phyloP scores from a whole-genome alignment of 2,329 filamentous ascomycete genomes.

The Clonostachys solani region DNA sequence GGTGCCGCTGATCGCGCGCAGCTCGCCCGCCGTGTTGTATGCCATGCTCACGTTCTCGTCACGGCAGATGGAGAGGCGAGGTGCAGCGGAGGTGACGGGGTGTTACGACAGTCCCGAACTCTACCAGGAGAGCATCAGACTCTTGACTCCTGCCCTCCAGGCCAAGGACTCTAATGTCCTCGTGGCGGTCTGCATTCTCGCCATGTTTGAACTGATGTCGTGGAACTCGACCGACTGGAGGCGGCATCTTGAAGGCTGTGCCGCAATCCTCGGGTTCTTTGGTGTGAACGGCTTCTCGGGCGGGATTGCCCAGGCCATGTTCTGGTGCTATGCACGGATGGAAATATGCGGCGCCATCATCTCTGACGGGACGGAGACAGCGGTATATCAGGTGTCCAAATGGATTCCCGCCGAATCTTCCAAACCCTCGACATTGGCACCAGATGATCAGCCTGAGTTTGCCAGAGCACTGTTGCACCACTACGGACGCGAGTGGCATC shows the following conservation, averaged over 20 bases:
- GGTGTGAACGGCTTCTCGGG: slow-evolving; percentile 40
- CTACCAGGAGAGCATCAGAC: slow-evolving; percentile 34
- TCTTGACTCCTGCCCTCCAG: no score
- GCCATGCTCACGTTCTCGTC: slow-evolving; percentile 50
- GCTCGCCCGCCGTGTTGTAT: slow-evolving; percentile 37
- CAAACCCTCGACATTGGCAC: no score
- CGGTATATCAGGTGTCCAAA: no score
- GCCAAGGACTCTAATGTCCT: slow-evolving; percentile 14
- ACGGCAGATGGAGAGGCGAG: slow-evolving; percentile 44
- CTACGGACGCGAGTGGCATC: slow-evolving; percentile 14
- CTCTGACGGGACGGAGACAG: no score
- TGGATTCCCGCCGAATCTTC: no score
- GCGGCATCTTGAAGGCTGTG: slow-evolving; percentile 51
- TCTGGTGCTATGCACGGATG: slow-evolving; percentile 57
- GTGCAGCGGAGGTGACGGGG: slow-evolving; percentile 34
- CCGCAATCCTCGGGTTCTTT: slow-evolving; percentile 44
- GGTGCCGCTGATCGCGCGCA: slow-evolving; percentile 41
- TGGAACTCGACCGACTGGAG: slow-evolving; percentile 45
- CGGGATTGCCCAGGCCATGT: slow-evolving; percentile 44
- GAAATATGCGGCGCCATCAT: slow-evolving; percentile 38
- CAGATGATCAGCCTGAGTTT: no score
- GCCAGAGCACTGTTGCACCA: slow-evolving; percentile 3
- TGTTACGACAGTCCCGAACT: slow-evolving; percentile 42
- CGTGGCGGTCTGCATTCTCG: slow-evolving; percentile 40
- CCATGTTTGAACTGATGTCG: slow-evolving; percentile 42